Evolutionary conservation across 1,139 yeast species (phyloP), one percentile per base, ranked within the genome.

Genomic region (Meyerozyma athensensis): DNA sequence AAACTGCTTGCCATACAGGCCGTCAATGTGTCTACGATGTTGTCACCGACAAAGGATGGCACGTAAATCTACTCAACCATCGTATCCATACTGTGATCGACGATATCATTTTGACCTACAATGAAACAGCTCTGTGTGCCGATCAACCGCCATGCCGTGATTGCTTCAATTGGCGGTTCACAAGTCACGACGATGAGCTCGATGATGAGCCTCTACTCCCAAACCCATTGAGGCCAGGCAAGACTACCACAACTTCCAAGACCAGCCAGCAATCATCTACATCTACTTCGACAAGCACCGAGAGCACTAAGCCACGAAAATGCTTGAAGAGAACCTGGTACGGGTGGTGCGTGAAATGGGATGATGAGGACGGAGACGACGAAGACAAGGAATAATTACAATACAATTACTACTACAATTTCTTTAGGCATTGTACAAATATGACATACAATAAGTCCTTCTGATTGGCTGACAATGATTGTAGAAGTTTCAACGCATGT

Each of bases 1-100:
- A 92, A 57, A 84, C 97, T 0, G 82, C 83, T 30, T 92, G 99
- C 55, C 99, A 92, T 57, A 78, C 96, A 0, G 99, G 98, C 0
- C 74, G 76, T 53, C 80, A 79, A 40, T 92, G 98, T 57, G 74
- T 83, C 16, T 94, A 92, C 61, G 98, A 92, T 53, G 92, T 85
- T 16, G 96, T 90, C 12, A 73, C 76, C 4, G 97, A 92, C 50
- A 65, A 74, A 45, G 97, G 97, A 3, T 92, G 97, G 97, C 81
- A 79, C 49, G 94, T 90, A 10, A 87, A 84, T 48, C 63, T 94
- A 58, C 68, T 86, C 46, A 87, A 92, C 58, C 99, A 92, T 58
- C 71, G 97, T 31, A 87, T 92, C 41, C 95, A 85, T 51, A 85
- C 90, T 0, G 96, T 94, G 9, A 87, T 94, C 43, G 96, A 87